phyloP scores from a whole-genome alignment of 129 eudicot species.

The Saposhnikovia divaricata region DNA sequence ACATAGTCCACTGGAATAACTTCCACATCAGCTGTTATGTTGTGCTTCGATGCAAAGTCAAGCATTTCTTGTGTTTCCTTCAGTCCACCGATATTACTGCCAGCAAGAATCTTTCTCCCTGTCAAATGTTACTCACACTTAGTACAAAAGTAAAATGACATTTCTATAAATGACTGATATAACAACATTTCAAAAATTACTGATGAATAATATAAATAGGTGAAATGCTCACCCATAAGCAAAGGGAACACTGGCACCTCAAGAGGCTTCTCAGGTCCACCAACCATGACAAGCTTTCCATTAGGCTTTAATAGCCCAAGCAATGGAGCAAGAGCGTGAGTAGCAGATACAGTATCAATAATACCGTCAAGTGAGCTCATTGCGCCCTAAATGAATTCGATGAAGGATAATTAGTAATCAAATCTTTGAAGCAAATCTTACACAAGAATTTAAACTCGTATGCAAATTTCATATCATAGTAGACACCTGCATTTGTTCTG shows the following conservation, averaged over 20 bases:
- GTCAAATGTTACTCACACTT: not conserved
- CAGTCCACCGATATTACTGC: not conserved
- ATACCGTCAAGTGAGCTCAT: not conserved
- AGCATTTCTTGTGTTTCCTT: slow-evolving; percentile 1
- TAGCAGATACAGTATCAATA: slow-evolving; percentile 6
- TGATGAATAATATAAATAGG: not conserved
- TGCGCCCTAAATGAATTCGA: not conserved
- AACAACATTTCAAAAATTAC: not conserved
- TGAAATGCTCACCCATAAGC: not conserved
- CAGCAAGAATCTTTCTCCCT: slow-evolving; percentile 2
- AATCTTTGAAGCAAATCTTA: not conserved
- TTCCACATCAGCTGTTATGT: slow-evolving; percentile 4
- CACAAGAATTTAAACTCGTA: not conserved
- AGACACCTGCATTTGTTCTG: not conserved
- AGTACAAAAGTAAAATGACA: not conserved
- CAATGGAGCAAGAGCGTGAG: not conserved
- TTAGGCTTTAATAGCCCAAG: not conserved
- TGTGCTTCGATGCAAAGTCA: not conserved
- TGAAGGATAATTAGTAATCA: not conserved
- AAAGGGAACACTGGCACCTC: not conserved
- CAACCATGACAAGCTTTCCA: slow-evolving; percentile 1
- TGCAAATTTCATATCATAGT: not conserved
- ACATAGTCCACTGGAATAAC: not conserved
- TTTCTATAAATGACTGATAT: not conserved
- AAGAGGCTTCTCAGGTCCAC: not conserved